Evolutionary conservation across 495 filamentous ascomycete genomes (phyloP).

Genomic region (Aspergillus leporis): DNA sequence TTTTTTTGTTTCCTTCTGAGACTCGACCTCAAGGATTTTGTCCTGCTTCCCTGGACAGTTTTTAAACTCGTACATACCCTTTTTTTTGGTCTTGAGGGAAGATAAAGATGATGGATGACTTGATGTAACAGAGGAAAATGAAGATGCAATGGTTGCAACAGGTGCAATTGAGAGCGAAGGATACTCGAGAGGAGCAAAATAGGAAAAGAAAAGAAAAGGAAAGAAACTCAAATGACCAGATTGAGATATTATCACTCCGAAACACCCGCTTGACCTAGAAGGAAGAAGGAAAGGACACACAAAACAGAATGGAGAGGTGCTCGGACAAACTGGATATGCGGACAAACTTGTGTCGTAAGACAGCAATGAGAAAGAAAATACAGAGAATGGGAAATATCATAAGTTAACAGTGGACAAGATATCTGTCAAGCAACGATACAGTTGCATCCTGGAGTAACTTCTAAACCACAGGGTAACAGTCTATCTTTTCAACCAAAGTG

Average conservation of each 20-base stretch:
- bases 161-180: constrained; percentile 5
- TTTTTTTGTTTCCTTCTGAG: not conserved
- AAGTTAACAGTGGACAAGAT: not conserved
- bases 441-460: not conserved
- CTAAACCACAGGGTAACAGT: constrained; percentile 10
- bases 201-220: constrained; percentile 8
- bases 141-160: not conserved
- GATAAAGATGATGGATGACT: not conserved
- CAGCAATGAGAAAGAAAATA: constrained; percentile 1
- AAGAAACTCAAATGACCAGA: constrained; percentile 15
- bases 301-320: constrained; percentile 3
- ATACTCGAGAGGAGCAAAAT: not conserved
- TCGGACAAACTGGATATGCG: not conserved
- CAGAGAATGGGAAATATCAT: not conserved
- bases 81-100: not conserved
- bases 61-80: constrained; percentile 1
- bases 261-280: constrained; percentile 25
- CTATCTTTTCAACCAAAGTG: constrained; percentile 14
- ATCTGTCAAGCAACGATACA: not conserved
- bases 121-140: not conserved
- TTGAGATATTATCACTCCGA: constrained; percentile 17
- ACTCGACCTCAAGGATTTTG: not conserved
- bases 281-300: constrained; percentile 4
- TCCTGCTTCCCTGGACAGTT: not conserved
- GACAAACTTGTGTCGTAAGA: not conserved